A percentile compares a stretch with the other conserved stretches of the same genome.
Evolutionary conservation across 768 basidiomycete species (phyloP).

Genomic region (Mycena olivaceomarginata): DNA sequence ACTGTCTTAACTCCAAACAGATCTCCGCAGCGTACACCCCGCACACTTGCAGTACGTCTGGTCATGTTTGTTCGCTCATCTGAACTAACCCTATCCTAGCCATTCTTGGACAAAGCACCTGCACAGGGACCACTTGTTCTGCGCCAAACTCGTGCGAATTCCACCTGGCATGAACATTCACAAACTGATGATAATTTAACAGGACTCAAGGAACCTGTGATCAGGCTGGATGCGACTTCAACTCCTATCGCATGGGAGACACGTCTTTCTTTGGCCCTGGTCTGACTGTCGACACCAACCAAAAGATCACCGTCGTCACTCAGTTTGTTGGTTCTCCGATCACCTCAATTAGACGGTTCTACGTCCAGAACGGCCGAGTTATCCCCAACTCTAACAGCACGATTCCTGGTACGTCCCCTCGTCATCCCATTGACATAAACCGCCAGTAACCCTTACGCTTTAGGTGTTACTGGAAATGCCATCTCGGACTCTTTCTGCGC

Average conservation of each 20-base stretch:
- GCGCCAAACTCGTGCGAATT: constrained; percentile 30
- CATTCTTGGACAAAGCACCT: constrained; percentile 50
- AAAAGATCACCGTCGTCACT: constrained; percentile 65
- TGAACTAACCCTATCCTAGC: not conserved
- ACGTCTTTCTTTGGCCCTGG: constrained; percentile 62
- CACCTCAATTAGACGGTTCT: constrained; percentile 64
- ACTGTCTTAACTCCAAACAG: not conserved
- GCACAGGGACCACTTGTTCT: constrained; percentile 57
- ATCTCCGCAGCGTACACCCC: constrained; percentile 62
- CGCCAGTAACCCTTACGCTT: not conserved
- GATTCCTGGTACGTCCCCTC: not conserved
- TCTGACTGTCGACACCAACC: constrained; percentile 62
- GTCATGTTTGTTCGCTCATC: not conserved
- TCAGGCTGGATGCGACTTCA: constrained; percentile 34
- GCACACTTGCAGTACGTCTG: constrained; percentile 57
- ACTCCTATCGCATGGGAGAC: constrained; percentile 67
- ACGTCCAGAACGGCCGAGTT: constrained; percentile 65
- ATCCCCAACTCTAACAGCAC: constrained; percentile 61
- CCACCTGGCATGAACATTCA: constrained; percentile 1
- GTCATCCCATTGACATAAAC: not conserved
- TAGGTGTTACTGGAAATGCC: constrained; percentile 52
- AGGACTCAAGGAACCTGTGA: constrained; percentile 62
- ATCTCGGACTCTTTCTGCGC: constrained; percentile 64
- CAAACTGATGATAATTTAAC: not conserved
- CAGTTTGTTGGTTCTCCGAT: constrained; percentile 57